Base-by-base conservation (phyloP, 2,329 filamentous ascomycete genomes). In the Bretziella fagacearum region DNA sequence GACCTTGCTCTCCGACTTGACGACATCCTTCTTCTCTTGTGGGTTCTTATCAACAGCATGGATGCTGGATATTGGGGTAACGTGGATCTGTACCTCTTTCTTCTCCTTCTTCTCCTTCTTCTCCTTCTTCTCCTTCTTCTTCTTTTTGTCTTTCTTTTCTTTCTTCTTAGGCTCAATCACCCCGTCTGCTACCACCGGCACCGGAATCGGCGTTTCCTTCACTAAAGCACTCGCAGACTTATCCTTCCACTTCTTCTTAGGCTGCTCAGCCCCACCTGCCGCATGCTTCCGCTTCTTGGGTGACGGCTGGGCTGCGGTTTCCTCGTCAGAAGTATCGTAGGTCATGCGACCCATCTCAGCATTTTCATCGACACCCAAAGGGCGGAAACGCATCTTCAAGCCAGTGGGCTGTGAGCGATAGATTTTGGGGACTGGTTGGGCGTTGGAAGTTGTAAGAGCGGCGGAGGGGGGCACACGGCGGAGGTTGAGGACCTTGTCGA, bases 331-430 rank as follows among this genome's bases (percentile, higher is more conserved):
- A 33, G 46, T 48, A 23, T 48, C 49, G 22, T 46, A 46, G 33
- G 30, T 42, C 25, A 51, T 39, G 30, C 42, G 42, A 11, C 49
- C 49, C 49, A 51, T 51, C 13, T 51, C 46, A n/a, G 26, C 69
- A 55, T 85, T 80, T 11, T 41, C 46, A 30, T 37, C 15, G 36
- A 73, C 66, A 23, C 81, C 81, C 37, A 80, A 71, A 1, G 81
- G 81, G 46, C 70, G 70, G 60, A 73, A 85, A 27, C 81, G 73
- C 60, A 77, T 71, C 55, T 70, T 75, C 46, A 87, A 63, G 5
- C 76, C 79, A 55, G 71, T 68, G 1, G 82, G 80, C 58, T 86
- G 82, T 39, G 72, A 65, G 50, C 78, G 72, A 42, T 74, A 65
- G 1, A 68, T 63, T 27, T 63, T 65, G 15, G 42, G 30, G 46